Evolutionary conservation across 169 alveolate species (phyloP), one percentile per base, ranked within the genome.

Genomic region (Cryptosporidium ubiquitum): DNA sequence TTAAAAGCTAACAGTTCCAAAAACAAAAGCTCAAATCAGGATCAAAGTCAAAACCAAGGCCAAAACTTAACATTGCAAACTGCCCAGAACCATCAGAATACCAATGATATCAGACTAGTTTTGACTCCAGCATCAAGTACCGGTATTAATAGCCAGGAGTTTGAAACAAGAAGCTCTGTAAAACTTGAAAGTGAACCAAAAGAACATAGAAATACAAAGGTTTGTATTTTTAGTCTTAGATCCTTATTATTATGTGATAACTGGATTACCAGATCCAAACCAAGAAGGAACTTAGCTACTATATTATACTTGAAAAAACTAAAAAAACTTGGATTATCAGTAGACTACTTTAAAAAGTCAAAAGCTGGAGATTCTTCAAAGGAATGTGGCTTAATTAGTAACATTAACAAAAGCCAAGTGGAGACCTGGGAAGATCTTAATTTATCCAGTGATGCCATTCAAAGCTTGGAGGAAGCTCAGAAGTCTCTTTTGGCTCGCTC

Each of bases 341-440:
- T 2, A 2, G n/a, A 10, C 66, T 55, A 55, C 66, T 55, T 55
- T 55, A 55, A 7, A 16, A 26, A 26, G 1, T 55, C 66, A 26
- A 55, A 26, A n/a, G 16, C 66, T 7, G n/a, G 37, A 55, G n/a
- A 26, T 55, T n/a, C 5, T n/a, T 26, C 66, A 55, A 26, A 23
- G 16, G 66, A 35, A n/a, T 7, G 9, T 0, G 18, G 2, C 20
- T 23, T 26, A 0, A 55, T 55, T 26, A 55, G 66, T 26, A 55
- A 26, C 20, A 55, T 55, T 9, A 55, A 10, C 39, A 55, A 26
- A 35, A 69, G 26, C 7, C 64, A 35, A 26, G 20, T 73, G 5
- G 71, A 73, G 3, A 51, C 23, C 9, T 79, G 89, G 89, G 89
- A 79, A n/a, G 89, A 79, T 47, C 33, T 79, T 9, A n/a, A 60